Base-by-base conservation (phyloP, 1,284 basidiomycete genomes). In the Melampsora americana region DNA sequence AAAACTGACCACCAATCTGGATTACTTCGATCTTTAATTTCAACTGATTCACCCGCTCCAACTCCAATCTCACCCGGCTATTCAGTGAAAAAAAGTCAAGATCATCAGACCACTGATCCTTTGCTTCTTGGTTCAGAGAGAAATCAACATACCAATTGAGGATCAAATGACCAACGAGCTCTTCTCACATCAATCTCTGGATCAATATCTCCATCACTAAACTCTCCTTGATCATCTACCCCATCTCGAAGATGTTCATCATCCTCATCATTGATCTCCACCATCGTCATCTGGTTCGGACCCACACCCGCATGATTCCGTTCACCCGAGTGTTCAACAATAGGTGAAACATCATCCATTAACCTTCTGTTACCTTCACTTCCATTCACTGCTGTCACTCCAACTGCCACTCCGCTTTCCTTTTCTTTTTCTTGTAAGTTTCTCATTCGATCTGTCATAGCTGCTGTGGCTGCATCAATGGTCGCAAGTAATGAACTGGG, bases 401-500 rank as follows among this genome's bases (percentile, higher is more conserved):
- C n/a, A n/a, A n/a, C n/a, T n/a, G n/a, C 23, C 23, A 26, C 3
- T 53, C 50, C 50, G 4, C 4, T 53, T 53, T 3, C 4, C 12
- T 35, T 18, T 26, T 53, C 44, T 20, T 67, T 16, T 48, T 74
- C 50, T n/a, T 56, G n/a, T 16, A 32, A 32, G 20, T 61, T 72
- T 32, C 59, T 35, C 62, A 74, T 74, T 20, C 64, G 46, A 28
- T 74, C 71, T 2, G 71, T 60, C 71, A 74, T 74, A 42, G 71
- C 71, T 12, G 71, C 64, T 2, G 72, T 74, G 28, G 72, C 81
- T 18, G 81, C 81, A 60, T 82, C 81, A 28, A 82, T 80, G 53
- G 81, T 82, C 3, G 81, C 81, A 11, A 82, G 66, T 73, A 82
- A 53, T 23, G 78, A 79, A 16, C 79, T 79, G 12, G 81, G 81